Evolutionary conservation across 73 alveolate species (phyloP), one percentile per base, ranked within the genome.

Genomic region (Symbiodinium pilosum): DNA sequence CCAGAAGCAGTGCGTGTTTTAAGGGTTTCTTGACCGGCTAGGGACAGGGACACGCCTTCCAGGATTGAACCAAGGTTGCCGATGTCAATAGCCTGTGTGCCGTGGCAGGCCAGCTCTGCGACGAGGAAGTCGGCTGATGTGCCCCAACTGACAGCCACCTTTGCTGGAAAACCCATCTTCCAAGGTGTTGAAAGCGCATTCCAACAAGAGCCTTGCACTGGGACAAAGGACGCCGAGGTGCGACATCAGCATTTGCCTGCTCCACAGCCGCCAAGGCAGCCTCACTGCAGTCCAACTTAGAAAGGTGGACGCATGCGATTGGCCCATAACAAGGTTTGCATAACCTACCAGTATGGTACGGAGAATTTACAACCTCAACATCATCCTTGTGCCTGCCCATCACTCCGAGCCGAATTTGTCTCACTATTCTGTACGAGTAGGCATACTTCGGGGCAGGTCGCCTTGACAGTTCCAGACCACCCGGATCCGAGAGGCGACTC

Each of bases 91-190:
- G 81, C 81, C 81, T 64, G 81, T 14, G 81, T 64, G 32, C 81
- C 81, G 81, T 38, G 81, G 81, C 81, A 64, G 34, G 81, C 81
- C 41, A 64, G 81, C 81, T 64, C 81, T 28, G 81, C 81, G 12
- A 64, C 81, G 39, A 64, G 38, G 81, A 64, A 8, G 81, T 64
- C 81, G 18, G 81, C 81, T 9, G 81, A 64, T 6, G 81, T 64
- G 81, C 81, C 81, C 81, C 81, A 64, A 38, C 81, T 64, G 21
- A 64, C 81, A 28, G 81, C 81, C 81, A 64, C 81, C 81, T 64
- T 9, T 24, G 26, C 30, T 24, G n/a, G n/a, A n/a, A n/a, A n/a
- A n/a, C n/a, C n/a, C n/a, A n/a, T n/a, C n/a, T n/a, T n/a, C n/a
- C n/a, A n/a, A n/a, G n/a, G n/a, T n/a, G n/a, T n/a, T n/a, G n/a